A percentile compares a stretch with the other conserved stretches of the same genome.
phyloP scores from a whole-genome alignment of 805 yeast genomes.

The Blastobotrys attinorum region DNA sequence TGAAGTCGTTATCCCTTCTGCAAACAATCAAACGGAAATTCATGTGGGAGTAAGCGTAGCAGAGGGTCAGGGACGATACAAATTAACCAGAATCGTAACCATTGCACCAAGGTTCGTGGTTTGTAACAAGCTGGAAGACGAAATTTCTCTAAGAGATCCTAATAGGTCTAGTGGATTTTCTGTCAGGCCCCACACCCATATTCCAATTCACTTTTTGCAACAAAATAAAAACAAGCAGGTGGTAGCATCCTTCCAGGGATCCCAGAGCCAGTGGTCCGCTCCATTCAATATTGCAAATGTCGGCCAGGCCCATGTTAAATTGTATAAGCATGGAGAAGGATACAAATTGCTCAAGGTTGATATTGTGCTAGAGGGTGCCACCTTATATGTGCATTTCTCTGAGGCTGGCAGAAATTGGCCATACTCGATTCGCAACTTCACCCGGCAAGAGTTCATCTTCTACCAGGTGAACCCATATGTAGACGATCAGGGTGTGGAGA shows the following conservation, averaged over 20 bases:
- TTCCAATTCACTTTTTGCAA: slow-evolving; percentile 46
- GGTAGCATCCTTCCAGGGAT: slow-evolving; percentile 48
- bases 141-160: slow-evolving; percentile 55
- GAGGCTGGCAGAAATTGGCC: slow-evolving; percentile 86
- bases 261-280: slow-evolving; percentile 68
- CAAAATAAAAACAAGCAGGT: slow-evolving; percentile 50
- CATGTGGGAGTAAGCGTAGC: slow-evolving; percentile 59
- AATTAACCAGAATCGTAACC: slow-evolving; percentile 66
- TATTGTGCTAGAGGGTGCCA: slow-evolving; percentile 68
- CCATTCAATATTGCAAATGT: slow-evolving; percentile 79
- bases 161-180: slow-evolving; percentile 45
- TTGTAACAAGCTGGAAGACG: slow-evolving; percentile 49
- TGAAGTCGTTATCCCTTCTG: slow-evolving; percentile 40
- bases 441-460: slow-evolving; percentile 76
- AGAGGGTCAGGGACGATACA: slow-evolving; percentile 83
- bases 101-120: slow-evolving; percentile 78
- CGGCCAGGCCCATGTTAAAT: slow-evolving; percentile 72
- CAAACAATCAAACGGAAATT: slow-evolving; percentile 40
- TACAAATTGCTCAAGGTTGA: slow-evolving; percentile 68
- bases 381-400: slow-evolving; percentile 66
- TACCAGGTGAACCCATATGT: slow-evolving; percentile 75
- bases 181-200: slow-evolving; percentile 19
- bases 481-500: slow-evolving; percentile 56
- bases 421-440: slow-evolving; percentile 80
- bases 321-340: slow-evolving; percentile 47